phyloP scores from a whole-genome alignment of 164 flowering plant genomes.

The Liquidambar formosana region DNA sequence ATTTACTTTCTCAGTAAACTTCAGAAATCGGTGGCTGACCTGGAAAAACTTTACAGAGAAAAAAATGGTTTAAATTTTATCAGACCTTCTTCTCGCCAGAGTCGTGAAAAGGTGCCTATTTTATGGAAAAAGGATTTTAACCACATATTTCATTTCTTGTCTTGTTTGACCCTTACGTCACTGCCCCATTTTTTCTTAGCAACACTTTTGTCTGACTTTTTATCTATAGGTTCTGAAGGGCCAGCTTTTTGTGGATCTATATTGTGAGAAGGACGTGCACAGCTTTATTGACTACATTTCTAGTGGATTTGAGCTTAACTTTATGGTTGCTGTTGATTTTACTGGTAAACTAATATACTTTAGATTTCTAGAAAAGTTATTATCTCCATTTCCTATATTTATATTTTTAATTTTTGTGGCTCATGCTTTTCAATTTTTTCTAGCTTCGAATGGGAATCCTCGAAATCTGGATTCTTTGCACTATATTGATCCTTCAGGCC shows the following conservation, averaged over 20 bases:
- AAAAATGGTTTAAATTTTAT: constrained; percentile 56
- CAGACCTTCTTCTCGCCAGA: constrained; percentile 34
- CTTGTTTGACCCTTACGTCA: not conserved
- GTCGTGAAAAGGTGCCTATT: constrained; percentile 53
- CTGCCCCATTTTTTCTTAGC: not conserved
- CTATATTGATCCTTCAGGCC: constrained; percentile 77
- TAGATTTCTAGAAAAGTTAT: not conserved
- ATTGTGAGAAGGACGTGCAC: constrained; percentile 54
- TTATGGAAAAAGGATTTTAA: not conserved
- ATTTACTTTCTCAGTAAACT: constrained; percentile 48
- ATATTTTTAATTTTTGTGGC: not conserved
- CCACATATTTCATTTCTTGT: not conserved
- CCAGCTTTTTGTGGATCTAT: constrained; percentile 73
- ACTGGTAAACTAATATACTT: constrained; percentile 52
- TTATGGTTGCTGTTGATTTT: constrained; percentile 96
- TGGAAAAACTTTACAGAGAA: constrained; percentile 57
- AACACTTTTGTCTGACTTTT: not conserved
- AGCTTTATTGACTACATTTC: constrained; percentile 92
- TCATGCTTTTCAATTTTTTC: not conserved
- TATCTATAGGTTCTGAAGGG: constrained; percentile 60
- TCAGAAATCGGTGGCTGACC: constrained; percentile 65
- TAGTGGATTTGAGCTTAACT: constrained; percentile 87
- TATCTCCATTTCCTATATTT: not conserved
- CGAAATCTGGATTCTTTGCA: constrained; percentile 71
- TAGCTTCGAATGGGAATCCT: constrained; percentile 96